Base-by-base conservation (phyloP, 1,284 basidiomycete genomes). In the Irpex lacteus region DNA sequence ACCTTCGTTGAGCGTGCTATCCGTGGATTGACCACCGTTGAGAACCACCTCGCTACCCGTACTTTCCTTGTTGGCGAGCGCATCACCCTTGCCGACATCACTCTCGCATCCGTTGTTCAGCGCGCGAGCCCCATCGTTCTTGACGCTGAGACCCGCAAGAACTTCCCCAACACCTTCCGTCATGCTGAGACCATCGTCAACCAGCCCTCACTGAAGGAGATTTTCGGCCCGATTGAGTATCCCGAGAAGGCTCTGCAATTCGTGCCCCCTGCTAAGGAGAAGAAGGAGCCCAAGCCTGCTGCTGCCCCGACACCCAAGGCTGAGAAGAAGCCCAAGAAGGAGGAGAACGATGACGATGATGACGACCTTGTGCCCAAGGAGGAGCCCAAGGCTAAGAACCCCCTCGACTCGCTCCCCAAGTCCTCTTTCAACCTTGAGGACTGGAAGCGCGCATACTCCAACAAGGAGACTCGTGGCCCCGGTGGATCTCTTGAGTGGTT, bases 381-480 rank as follows among this genome's bases (percentile, higher is more conserved):
- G 63, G 86, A 87, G 74, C 88, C 90, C 71, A 91, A 97, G 80
- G 85, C 81, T 64, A 96, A 96, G 87, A 98, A 98, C 86, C 96
- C 96, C 37, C 89, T 98, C 61, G 97, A 98, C 70, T 84, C 85
- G 66, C 87, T 98, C 63, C 95, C 96, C 70, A 97, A 97, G 82
- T 95, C 93, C 18, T 80, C 85, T 13, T 92, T 98, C 83, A 95
- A 96, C 82, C 89, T 98, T 64, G 96, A 98, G 78, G 96, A 98
- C 81, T 98, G 94, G 94, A 98, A 98, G 82, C 90, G 95, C 61
- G 90, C 92, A 65, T 98, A 98, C 85, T 98, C 95, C 71, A 98
- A 98, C 90, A 90, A 92, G 79, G 96, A 98, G 63, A 98, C 96
- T 47, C 88, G 92, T 65, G 91, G 90, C 47, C 68, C 88, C 21